A percentile compares a stretch with the other conserved stretches of the same genome.
Conservation (phyloP, 768 basidiomycete species). For the Lactarius trivialis region DNA sequence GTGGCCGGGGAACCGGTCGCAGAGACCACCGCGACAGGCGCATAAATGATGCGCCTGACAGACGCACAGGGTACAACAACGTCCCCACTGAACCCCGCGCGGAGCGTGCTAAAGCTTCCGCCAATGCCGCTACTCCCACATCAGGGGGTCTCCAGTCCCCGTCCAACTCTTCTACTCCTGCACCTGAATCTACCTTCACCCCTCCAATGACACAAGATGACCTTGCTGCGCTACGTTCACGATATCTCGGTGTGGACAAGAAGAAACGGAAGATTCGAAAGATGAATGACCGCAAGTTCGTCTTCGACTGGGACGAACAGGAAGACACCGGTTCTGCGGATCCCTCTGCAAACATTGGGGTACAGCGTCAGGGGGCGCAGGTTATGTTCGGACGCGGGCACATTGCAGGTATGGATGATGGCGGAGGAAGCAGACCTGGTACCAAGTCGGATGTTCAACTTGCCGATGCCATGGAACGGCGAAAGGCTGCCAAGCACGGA, state of each 20-base stretch:
- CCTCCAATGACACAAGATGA: slow-evolving; percentile 78
- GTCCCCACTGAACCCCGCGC: slow-evolving; percentile 84
- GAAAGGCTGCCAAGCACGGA: slow-evolving; percentile 72
- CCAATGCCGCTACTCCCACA: slow-evolving; percentile 45
- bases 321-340: slow-evolving; percentile 88
- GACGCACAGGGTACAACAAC: slow-evolving; percentile 46
- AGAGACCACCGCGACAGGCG: slow-evolving; percentile 39
- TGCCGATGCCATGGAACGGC: slow-evolving; percentile 76
- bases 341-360: slow-evolving; percentile 63
- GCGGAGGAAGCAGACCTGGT: slow-evolving; percentile 36
- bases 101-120: slow-evolving; percentile 47
- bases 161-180: slow-evolving; percentile 28
- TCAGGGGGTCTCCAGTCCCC: slow-evolving; percentile 28
- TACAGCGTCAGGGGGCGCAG: slow-evolving; percentile 72
- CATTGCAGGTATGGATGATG: slow-evolving; percentile 83
- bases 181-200: slow-evolving; percentile 37
- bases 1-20: slow-evolving; percentile 21
- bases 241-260: slow-evolving; percentile 91
- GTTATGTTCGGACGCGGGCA: slow-evolving; percentile 85
- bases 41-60: slow-evolving; percentile 26
- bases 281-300: slow-evolving; percentile 94
- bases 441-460: slow-evolving; percentile 42
- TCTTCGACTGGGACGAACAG: slow-evolving; percentile 98
- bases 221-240: slow-evolving; percentile 75
- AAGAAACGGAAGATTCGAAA: slow-evolving; percentile 94